Conservation (phyloP, 2,329 filamentous ascomycete species). For the Colletotrichum sojae region DNA sequence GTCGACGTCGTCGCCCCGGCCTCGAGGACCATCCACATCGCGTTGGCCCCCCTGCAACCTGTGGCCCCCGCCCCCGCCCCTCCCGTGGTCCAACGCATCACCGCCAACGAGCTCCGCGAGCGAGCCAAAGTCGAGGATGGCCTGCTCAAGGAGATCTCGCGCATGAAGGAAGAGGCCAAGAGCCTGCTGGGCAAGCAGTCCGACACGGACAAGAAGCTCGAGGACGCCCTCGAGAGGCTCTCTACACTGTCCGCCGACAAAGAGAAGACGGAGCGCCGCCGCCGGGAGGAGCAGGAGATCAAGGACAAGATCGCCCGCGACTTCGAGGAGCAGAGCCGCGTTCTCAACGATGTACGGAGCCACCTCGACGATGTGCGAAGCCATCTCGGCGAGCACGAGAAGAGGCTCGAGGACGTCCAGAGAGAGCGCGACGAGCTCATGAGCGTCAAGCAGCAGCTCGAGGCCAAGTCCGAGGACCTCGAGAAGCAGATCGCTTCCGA, state of each 20-base stretch:
- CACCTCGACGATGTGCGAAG: slow-evolving; percentile 33
- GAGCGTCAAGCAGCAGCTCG: slow-evolving; percentile 28
- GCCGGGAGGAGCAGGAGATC: slow-evolving; percentile 24
- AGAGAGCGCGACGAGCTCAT: slow-evolving; percentile 37
- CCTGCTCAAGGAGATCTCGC: slow-evolving; percentile 37
- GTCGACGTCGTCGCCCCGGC: slow-evolving; percentile 31
- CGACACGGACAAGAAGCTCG: slow-evolving; percentile 35
- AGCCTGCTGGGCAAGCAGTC: slow-evolving; percentile 34
- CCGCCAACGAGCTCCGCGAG: slow-evolving; percentile 30
- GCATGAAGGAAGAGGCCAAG: slow-evolving; percentile 37
- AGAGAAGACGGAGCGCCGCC: slow-evolving; percentile 26
- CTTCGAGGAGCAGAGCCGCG: slow-evolving; percentile 32
- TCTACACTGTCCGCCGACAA: slow-evolving; percentile 34
- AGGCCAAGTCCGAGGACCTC: slow-evolving; percentile 30
- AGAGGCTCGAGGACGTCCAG: slow-evolving; percentile 18
- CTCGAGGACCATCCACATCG: slow-evolving; percentile 22
- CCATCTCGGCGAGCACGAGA: slow-evolving; percentile 29
- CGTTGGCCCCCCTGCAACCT: slow-evolving; percentile 13
- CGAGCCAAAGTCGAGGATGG: slow-evolving; percentile 30
- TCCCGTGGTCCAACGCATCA: slow-evolving; percentile 28
- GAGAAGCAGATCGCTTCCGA: slow-evolving; percentile 29
- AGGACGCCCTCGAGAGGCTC: slow-evolving; percentile 35
- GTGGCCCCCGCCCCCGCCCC: slow-evolving; percentile 19
- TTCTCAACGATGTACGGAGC: slow-evolving; percentile 35
- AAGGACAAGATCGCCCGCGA: slow-evolving; percentile 31